Conservation (phyloP, 2,329 filamentous ascomycete species). For the Aspergillus niger region DNA sequence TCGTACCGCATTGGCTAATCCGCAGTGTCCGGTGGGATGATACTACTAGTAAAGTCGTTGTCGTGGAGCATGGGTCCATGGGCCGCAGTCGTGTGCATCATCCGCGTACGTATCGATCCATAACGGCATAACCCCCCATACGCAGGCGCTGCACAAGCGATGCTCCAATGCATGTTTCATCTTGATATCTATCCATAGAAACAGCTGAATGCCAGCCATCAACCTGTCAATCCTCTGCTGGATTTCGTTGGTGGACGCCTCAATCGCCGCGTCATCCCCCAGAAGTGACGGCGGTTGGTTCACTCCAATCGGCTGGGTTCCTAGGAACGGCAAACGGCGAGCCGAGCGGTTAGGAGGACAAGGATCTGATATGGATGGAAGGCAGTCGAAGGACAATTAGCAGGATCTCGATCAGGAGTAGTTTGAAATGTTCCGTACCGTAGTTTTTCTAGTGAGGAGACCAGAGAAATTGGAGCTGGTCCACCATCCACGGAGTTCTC, state of each 20-base stretch:
- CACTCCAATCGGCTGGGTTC: constrained; percentile 12
- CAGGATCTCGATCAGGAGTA: background rate
- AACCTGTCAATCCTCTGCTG: background rate
- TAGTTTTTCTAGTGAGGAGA: too few species aligned
- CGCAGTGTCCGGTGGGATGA: constrained; percentile 7
- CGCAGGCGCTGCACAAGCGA: constrained; percentile 1
- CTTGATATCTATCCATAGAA: constrained; percentile 8
- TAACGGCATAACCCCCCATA: background rate
- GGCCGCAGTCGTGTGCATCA: background rate
- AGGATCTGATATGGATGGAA: constrained; percentile 5
- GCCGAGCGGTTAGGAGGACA: constrained; percentile 3
- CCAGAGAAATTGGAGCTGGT: background rate
- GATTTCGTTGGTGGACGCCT: background rate
- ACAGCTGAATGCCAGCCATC: background rate
- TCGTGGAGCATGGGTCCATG: constrained; percentile 2
- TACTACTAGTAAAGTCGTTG: too few species aligned
- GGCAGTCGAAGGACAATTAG: background rate
- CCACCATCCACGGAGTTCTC: background rate
- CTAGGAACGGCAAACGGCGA: constrained; percentile 6
- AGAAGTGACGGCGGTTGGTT: constrained; percentile 8
- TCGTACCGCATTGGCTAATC: background rate
- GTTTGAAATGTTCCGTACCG: too few species aligned
- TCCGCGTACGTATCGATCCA: background rate
- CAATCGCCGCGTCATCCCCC: constrained; percentile 3
- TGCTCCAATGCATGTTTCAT: constrained; percentile 13